These are phyloP conservation scores for Plantago ovata DNA, from an alignment of 257 asterid genomes.

Conservation along the genomic window DNA sequence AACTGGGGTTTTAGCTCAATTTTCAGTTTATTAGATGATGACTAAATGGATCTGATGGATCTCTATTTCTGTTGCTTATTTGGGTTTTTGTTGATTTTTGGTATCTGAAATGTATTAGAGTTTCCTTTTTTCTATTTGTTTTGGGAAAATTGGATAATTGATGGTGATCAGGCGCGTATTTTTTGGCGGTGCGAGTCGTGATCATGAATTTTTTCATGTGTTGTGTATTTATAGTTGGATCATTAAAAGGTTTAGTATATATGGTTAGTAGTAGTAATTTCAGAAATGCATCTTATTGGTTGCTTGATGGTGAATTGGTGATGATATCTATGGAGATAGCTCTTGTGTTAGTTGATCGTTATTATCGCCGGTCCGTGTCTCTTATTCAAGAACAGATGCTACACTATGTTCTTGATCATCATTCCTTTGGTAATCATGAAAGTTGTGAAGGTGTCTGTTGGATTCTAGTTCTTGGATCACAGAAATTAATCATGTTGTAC, in stretches of 20 bases:
- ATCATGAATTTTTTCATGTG: slow-evolving; percentile 14
- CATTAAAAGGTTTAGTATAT: slow-evolving; percentile 6
- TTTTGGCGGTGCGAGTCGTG: neutral
- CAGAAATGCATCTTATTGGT: slow-evolving; percentile 1
- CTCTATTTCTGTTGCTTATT: neutral
- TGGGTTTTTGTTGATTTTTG: neutral
- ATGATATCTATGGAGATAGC: neutral
- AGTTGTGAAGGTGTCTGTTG: no score
- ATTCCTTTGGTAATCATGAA: neutral
- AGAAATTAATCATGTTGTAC: no score
- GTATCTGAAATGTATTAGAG: neutral
- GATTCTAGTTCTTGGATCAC: no score
- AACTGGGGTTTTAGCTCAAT: slow-evolving; percentile 5
- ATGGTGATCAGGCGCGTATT: neutral
- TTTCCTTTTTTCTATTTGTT: slow-evolving; percentile 1
- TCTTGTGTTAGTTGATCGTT: slow-evolving; percentile 20
- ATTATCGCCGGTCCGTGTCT: slow-evolving; percentile 1
- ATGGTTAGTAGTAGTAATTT: neutral
- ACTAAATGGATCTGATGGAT: slow-evolving; percentile 31
- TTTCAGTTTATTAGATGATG: slow-evolving; percentile 20
- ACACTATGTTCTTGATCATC: neutral
- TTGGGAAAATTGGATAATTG: neutral
- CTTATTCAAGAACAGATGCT: neutral
- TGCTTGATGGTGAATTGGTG: slow-evolving; percentile 2
- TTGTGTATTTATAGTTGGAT: slow-evolving; percentile 9